Base-by-base conservation (phyloP, 2,329 filamentous ascomycete genomes). In the Eutypella sp. region DNA sequence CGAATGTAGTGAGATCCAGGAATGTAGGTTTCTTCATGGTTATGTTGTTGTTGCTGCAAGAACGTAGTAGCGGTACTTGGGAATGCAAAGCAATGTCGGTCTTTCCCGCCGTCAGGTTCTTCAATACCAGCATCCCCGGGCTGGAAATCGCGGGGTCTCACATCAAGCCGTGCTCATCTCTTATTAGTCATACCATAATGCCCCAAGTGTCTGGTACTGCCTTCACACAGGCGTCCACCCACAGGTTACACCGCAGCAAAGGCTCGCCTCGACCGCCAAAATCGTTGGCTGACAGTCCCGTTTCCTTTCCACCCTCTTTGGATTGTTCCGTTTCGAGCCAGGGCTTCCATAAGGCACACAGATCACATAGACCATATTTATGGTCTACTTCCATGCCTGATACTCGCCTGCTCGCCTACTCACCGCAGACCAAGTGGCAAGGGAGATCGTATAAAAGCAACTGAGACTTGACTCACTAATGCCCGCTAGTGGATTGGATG, bases 201-300 rank as follows among this genome's bases (percentile, higher is more conserved):
- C 47, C 40, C 48, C 45, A 47, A 40, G 42, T 36, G 48, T 51
- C 43, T 50, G 46, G 41, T 43, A 47, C 46, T 40, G 47, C 41
- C 51, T 49, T 52, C 31, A 27, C 41, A 48, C 52, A 52, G 49
- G 48, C 50, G 44, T 44, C 45, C 40, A 47, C 4, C n/a, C n/a
- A 41, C 38, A 16, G 18, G 57, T 60, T 43, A 37, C 51, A 60
- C 54, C 40, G 34, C 56, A 57, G 53, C 33, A 34, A 48, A 23
- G 47, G 44, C 47, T 58, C 55, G 53, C 51, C 56, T 59, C 49
- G 48, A 49, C 41, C 45, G 46, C 47, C 39, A 46, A 56, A 51
- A 52, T 53, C 25, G 52, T 58, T 53, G 52, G 56, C 41, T 33
- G 33, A 16, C 37, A 22, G 34, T 46, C 34, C 39, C 37, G 33